These are phyloP conservation scores for Prunus armeniaca DNA, from an alignment of 306 rosid species.

Conservation along the genomic window DNA sequence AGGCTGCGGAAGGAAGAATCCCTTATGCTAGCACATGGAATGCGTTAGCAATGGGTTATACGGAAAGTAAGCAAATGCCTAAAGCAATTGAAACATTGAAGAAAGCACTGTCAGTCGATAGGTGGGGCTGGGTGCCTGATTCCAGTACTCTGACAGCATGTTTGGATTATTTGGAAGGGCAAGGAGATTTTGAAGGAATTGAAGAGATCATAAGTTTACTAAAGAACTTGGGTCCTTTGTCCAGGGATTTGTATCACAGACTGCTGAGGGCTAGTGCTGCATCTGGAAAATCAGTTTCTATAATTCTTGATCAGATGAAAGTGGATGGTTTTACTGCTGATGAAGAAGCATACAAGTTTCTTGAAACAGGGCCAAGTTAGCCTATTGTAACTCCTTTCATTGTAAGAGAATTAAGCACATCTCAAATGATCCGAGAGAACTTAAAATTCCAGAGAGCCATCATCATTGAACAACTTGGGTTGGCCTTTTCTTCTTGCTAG, in stretches of 20 bases:
- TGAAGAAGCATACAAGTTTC: slow-evolving; percentile 9
- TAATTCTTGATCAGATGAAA: slow-evolving; percentile 15
- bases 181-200: slow-evolving; percentile 30
- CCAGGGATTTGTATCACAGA: slow-evolving; percentile 15
- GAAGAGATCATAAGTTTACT: slow-evolving; percentile 21
- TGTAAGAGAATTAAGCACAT: not conserved
- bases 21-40: slow-evolving; percentile 34
- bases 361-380: slow-evolving; percentile 13
- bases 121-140: slow-evolving; percentile 32
- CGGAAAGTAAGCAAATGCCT: slow-evolving; percentile 16
- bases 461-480: not conserved
- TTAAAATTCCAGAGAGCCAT: not conserved
- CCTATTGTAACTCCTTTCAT: not conserved
- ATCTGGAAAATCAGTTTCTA: slow-evolving; percentile 21
- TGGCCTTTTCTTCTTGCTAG: not conserved
- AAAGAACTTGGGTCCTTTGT: slow-evolving; percentile 9
- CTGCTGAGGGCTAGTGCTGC: slow-evolving; percentile 27
- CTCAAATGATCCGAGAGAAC: not conserved
- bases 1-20: slow-evolving; percentile 22
- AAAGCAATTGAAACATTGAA: slow-evolving; percentile 35
- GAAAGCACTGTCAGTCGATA: slow-evolving; percentile 29
- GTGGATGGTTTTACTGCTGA: slow-evolving; percentile 21
- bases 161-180: slow-evolving; percentile 33
- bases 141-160: slow-evolving; percentile 16
- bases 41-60: slow-evolving; percentile 34